A percentile compares a stretch with the other conserved stretches of the same genome.
Conservation (phyloP, 2,329 filamentous ascomycete species). For the Penicillium sp. region DNA sequence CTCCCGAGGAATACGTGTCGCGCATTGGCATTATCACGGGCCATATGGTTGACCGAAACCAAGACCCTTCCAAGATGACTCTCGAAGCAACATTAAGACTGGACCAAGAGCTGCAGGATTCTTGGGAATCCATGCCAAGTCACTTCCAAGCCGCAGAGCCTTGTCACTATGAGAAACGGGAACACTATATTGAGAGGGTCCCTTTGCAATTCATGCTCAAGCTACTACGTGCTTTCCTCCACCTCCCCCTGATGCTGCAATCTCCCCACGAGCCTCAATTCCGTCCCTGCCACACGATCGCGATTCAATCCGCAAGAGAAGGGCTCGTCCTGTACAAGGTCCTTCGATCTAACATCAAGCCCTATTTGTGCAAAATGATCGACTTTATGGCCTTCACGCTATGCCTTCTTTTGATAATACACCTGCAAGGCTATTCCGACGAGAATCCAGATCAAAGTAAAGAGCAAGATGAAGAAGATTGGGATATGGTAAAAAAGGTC, state of each 20-base stretch:
- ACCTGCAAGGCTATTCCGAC: slow-evolving; percentile 39
- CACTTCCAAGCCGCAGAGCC: slow-evolving; percentile 29
- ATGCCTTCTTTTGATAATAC: slow-evolving; percentile 44
- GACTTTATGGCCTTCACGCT: slow-evolving; percentile 50
- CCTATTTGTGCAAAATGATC: slow-evolving; percentile 45
- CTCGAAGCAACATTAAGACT: slow-evolving; percentile 41
- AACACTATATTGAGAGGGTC: slow-evolving; percentile 31
- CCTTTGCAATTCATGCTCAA: slow-evolving; percentile 42
- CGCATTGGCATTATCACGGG: slow-evolving; percentile 36
- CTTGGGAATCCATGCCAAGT: slow-evolving; percentile 27
- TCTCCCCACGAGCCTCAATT: slow-evolving; percentile 35
- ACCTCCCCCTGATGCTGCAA: slow-evolving; percentile 48
- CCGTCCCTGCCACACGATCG: slow-evolving; percentile 37
- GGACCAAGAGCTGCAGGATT: slow-evolving; percentile 40
- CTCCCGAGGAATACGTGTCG: slow-evolving; percentile 28
- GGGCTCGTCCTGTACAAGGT: slow-evolving; percentile 39
- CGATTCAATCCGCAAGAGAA: slow-evolving; percentile 43
- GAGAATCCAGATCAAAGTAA: slow-evolving; percentile 17
- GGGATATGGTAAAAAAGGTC: slow-evolving; percentile 33
- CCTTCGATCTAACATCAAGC: slow-evolving; percentile 30
- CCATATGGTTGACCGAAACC: slow-evolving; percentile 43
- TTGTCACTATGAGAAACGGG: slow-evolving; percentile 17
- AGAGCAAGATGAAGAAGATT: slow-evolving; percentile 37
- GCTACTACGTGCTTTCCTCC: slow-evolving; percentile 39
- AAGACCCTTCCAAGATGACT: slow-evolving; percentile 32